Base-by-base conservation (phyloP, 148 eudicot genomes). In the Silene latifolia region DNA sequence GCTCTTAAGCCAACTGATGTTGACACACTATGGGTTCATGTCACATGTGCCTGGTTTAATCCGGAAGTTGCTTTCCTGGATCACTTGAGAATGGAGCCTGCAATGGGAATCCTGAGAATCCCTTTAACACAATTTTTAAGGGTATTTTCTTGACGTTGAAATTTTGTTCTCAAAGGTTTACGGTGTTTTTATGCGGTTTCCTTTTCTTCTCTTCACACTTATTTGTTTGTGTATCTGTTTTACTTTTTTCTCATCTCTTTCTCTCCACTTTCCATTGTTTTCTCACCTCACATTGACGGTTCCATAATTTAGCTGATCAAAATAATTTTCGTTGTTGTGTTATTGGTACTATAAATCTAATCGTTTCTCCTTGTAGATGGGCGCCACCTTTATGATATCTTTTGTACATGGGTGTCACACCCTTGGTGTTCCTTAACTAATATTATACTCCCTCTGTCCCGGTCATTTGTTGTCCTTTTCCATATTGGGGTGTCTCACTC, bases 1-100 rank as follows among this genome's bases (percentile, higher is more conserved):
- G 98, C 99, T 74, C 78, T 95, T 79, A 95, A 95, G 86, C 99
- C 99, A 57, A 95, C 99, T 72, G 97, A 92, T 76, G 71, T 92
- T 62, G 89, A 88, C 64, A 57, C 72, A 81, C 79, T 95, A 79
- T 95, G 99, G 99, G 97, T 95, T 80, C 99, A 95, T 84, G 93
- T 95, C 75, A 89, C 93, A 24, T 95, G 99, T 87, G 99, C 97
- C 63, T 95, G 99, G 99, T 92, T 89, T 80, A 88, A 82, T 64
- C 97, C 99, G 56, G 99, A 95, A 88, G 85, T 95, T 85, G 87
- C 91, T 75, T 92, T 95, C 70, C 25, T 71, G 70, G 87, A 88
- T 87, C 82, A 74, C 42, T 87, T 85, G 78, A 88, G 79, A 79
- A 95, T 95, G 99, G 99, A 95, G 79, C 99, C 99, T 60, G 99